Base-by-base conservation (phyloP, 768 basidiomycete genomes). In the Nidula microcarpa region DNA sequence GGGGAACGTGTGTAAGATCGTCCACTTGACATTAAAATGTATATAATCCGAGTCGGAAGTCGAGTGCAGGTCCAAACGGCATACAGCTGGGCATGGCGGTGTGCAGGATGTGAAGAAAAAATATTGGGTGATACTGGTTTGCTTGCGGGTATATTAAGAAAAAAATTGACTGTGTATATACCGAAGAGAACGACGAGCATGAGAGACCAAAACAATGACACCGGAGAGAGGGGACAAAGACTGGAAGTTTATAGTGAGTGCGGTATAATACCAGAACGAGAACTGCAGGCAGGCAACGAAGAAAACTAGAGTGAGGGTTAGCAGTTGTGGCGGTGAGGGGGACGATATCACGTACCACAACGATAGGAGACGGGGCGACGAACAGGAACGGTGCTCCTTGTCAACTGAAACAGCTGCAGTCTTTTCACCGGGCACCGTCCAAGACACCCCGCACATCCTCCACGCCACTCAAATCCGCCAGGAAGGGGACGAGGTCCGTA, bases 401-500 rank as follows among this genome's bases (percentile, higher is more conserved):
- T n/a, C n/a, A n/a, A n/a, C n/a, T n/a, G n/a, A n/a, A n/a, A n/a
- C n/a, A n/a, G n/a, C n/a, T n/a, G n/a, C n/a, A n/a, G n/a, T 49
- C 33, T 49, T 10, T 41, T 54, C 74, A 89, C 71, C 89, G 79
- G 62, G 87, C 86, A 55, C 89, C 91, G 65, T 96, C 92, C 58
- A 98, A 77, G 37, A 97, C 87, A 44, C 91, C 94, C 54, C 97
- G 80, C 46, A 98, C 90, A 68, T 99, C 97, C 53, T 87, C 87
- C 34, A 94, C 93, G 23, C 79, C 75, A 34, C 75, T 81, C 35
- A 99, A 79, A 70, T 99, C 97, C 35, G 90, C 74, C 57, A 99
- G 80, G 81, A 99, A 98, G 32, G 94, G 93, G 52, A 94, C 86
- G 49, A 98, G 76, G 70, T 98, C 96, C 39, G 92, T 97, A 58